A percentile compares a stretch with the other conserved stretches of the same genome.
Evolutionary conservation across 345 rosid genomes (phyloP).

Genomic region (Populus ilicifolia): DNA sequence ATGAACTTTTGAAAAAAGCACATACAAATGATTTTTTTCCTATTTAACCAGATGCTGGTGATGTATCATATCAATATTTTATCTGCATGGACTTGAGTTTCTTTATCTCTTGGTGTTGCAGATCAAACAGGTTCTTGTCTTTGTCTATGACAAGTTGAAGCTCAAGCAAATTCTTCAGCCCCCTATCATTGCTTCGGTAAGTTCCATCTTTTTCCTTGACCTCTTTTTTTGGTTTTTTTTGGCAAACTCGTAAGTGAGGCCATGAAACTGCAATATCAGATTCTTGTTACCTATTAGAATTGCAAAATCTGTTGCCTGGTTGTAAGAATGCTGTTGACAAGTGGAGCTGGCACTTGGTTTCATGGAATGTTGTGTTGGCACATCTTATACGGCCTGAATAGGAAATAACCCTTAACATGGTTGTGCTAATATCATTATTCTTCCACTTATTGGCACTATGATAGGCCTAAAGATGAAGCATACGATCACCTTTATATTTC

Average conservation of each 20-base stretch:
- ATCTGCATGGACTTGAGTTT: constrained; percentile 1
- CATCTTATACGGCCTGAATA: neutral
- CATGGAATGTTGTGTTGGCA: neutral
- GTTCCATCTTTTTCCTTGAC: constrained; percentile 19
- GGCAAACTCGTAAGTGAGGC: neutral
- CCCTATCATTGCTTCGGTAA: constrained; percentile 91
- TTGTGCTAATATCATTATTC: neutral
- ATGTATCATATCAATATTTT: neutral
- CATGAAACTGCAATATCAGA: neutral
- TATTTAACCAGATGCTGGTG: neutral
- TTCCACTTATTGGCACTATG: neutral
- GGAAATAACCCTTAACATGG: neutral
- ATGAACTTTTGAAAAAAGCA: neutral
- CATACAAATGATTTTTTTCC: neutral
- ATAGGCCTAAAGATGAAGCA: neutral
- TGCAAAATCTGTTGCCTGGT: neutral
- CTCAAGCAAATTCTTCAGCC: constrained; percentile 95
- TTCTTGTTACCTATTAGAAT: neutral
- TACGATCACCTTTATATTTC: neutral
- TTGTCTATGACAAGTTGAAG: constrained; percentile 75
- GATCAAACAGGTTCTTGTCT: constrained; percentile 50
- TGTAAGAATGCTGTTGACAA: neutral
- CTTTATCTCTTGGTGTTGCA: constrained; percentile 34
- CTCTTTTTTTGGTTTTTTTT: neutral
- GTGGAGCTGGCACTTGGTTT: neutral